Evolutionary conservation across 345 rosid species (phyloP).

Genomic region (Acer yangbiense): DNA sequence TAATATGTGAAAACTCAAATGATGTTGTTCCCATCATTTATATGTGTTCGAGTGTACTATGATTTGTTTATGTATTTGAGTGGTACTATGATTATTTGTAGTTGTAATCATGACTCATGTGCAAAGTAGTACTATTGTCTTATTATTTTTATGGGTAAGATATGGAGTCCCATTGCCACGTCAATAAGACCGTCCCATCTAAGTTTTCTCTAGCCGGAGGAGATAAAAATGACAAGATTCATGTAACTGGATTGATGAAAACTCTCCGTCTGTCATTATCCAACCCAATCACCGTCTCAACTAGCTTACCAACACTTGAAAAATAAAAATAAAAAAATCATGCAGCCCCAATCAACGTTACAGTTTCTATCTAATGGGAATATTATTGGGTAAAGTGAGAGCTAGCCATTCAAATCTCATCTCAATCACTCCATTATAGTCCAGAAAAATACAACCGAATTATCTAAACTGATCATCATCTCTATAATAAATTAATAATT

Average conservation of each 20-base stretch:
- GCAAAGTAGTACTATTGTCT: background rate
- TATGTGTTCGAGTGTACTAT: too few species aligned
- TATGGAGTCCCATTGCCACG: too few species aligned
- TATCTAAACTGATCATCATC: background rate
- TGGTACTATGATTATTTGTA: background rate
- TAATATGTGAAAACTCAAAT: too few species aligned
- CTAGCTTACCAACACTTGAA: background rate
- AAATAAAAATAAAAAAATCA: background rate
- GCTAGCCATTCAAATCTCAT: conserved; percentile 24
- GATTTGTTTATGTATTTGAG: background rate
- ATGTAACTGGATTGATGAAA: background rate
- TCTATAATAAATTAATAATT: too few species aligned
- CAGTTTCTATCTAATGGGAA: background rate
- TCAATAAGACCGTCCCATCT: too few species aligned
- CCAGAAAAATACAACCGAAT: conserved; percentile 5
- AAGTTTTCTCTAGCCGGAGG: too few species aligned
- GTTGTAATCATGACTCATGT: background rate
- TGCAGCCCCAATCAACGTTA: background rate
- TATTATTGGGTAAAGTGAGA: background rate
- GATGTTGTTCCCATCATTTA: too few species aligned
- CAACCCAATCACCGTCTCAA: background rate
- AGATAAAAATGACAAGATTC: background rate
- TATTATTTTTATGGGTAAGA: background rate
- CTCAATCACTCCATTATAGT: conserved; percentile 13
- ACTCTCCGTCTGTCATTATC: background rate